Conservation (phyloP, 306 rosid genomes). For the Pueraria montana region DNA sequence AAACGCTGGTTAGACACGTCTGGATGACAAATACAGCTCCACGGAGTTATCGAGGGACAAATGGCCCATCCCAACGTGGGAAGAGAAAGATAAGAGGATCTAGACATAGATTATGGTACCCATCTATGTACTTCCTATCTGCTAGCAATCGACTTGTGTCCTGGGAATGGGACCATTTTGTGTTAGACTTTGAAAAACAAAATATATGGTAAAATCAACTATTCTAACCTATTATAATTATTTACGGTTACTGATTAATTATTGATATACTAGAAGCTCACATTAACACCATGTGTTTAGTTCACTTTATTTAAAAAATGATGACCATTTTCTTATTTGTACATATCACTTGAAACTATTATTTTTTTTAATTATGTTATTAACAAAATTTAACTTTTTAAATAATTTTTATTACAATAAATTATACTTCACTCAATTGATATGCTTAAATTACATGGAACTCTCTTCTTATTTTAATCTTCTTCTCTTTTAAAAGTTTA, state of each 20-base stretch:
- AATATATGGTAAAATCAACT: background rate
- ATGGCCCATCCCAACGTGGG: conserved; percentile 32
- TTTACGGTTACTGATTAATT: too few relatives aligned
- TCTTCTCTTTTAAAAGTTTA: too few relatives aligned
- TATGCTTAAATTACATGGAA: too few relatives aligned
- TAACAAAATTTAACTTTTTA: too few relatives aligned
- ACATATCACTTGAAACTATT: too few relatives aligned
- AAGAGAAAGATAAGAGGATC: conserved; percentile 21
- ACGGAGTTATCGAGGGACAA: background rate
- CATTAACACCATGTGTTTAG: background rate
- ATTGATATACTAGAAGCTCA: too few relatives aligned
- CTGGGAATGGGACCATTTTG: background rate
- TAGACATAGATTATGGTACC: conserved; percentile 21
- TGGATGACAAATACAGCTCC: background rate
- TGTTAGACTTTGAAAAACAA: background rate
- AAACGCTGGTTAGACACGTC: background rate
- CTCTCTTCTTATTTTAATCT: too few relatives aligned
- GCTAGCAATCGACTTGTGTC: background rate
- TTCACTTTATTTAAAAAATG: background rate
- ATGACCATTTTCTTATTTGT: too few relatives aligned
- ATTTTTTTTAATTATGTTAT: too few relatives aligned
- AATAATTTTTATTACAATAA: too few relatives aligned
- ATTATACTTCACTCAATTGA: too few relatives aligned
- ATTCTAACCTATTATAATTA: background rate
- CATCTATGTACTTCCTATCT: conserved; percentile 9